A percentile compares a stretch with the other conserved stretches of the same genome.
Conservation (phyloP, 208 protist genomes). For the Trypanosomatidae sp. region DNA sequence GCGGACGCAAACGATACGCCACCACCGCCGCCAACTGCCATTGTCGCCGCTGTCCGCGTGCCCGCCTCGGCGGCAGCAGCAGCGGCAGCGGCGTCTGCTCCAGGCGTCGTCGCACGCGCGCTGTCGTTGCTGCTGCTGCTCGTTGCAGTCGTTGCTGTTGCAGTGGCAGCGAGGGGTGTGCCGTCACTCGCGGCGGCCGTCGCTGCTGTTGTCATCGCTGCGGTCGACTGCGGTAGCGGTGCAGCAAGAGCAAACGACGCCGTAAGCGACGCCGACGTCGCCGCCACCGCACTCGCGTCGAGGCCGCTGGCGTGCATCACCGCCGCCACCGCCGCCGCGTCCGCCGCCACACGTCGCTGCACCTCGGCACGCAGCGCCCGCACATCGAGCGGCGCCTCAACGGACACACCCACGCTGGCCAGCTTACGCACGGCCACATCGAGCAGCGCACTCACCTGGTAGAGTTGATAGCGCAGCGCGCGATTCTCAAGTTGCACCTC, state of each 20-base stretch:
- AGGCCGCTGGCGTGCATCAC: slow-evolving; percentile 8
- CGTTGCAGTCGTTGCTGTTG: neutral
- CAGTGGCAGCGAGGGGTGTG: neutral
- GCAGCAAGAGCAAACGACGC: no score
- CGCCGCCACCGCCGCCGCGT: slow-evolving; percentile 10
- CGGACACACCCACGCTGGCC: slow-evolving; percentile 40
- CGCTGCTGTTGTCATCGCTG: neutral
- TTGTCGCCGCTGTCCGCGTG: neutral
- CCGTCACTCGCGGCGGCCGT: neutral
- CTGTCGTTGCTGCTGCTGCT: neutral
- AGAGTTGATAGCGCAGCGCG: slow-evolving; percentile 65
- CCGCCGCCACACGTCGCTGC: slow-evolving; percentile 15
- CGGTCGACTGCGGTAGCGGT: no score
- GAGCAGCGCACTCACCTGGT: slow-evolving; percentile 59
- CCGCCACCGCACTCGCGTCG: neutral
- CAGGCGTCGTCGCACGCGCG: no score
- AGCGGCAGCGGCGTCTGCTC: no score
- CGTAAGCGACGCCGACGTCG: neutral
- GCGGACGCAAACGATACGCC: neutral
- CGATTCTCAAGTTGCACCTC: slow-evolving; percentile 68
- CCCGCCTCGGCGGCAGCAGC: no score
- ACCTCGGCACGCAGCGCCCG: slow-evolving; percentile 46
- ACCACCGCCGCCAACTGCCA: no score
- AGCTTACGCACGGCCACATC: slow-evolving; percentile 82
- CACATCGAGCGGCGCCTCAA: slow-evolving; percentile 71